Evolutionary conservation across 2,329 filamentous ascomycete genomes (phyloP), one percentile per base, ranked within the genome.

Genomic region (Aspergillus bombycis): DNA sequence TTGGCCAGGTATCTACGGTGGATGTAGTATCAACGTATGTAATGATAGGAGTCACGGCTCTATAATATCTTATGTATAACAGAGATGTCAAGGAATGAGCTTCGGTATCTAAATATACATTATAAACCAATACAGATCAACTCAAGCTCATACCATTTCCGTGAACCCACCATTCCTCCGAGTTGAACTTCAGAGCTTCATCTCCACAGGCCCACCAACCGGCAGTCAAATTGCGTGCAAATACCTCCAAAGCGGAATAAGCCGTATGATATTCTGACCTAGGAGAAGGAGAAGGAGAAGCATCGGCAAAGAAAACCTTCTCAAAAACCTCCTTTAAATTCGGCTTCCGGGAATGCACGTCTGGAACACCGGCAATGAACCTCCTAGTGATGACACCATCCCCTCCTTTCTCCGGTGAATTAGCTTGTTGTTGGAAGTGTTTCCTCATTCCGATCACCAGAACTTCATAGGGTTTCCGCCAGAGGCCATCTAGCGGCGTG

Each of bases 291-390:
- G 23, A 50, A 30, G 26, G 16, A 19, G 14, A 55, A 41, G 32
- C n/a, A 10, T 36, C 32, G 21, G 11, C 21, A 56, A 78, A 77
- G 65, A 87, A 74, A 9, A 85, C 67, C 14, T 72, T 72, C 71
- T 86, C 84, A 28, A 89, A 75, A 28, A 89, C 58, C 14, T 77
- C 72, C 71, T 85, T 88, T 65, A 90, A 64, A 69, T 84, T 87
- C 21, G 88, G 88, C 71, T 90, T 90, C n/a, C 87, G 78, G 4
- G 87, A 89, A 73, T 90, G 88, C 16, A 89, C 62, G 74, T 89
- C 88, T 10, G 87, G 86, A 11, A 89, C 87, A 9, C 81, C 86
- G 34, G 83, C 80, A 62, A 89, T 81, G 10, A 88, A 79, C 69
- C 84, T 80, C 65, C 81, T 80, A 54, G 73, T 78, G 4, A 83